Percentiles rank a stretch among this genome's conserved stretches.
These are phyloP conservation scores for Trichophaea hybrida DNA, from an alignment of 2,329 filamentous ascomycete genomes.

Conservation along the genomic window DNA sequence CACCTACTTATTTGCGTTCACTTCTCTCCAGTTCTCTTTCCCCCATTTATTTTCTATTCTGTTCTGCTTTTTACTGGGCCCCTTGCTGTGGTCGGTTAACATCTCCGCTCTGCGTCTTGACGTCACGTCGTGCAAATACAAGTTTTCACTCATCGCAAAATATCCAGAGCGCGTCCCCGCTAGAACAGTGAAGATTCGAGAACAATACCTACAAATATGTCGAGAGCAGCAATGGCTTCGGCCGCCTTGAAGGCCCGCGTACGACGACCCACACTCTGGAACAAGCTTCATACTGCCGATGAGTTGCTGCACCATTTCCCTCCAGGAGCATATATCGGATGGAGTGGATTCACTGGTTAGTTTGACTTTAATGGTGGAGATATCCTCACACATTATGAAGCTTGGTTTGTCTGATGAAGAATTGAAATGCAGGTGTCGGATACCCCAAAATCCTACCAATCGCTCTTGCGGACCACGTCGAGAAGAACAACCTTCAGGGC, in stretches of 20 bases:
- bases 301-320: slow-evolving; percentile 71
- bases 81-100: background rate
- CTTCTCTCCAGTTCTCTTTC: background rate
- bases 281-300: slow-evolving; percentile 64
- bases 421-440: slow-evolving; percentile 33
- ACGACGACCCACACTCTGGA: slow-evolving; percentile 59
- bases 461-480: slow-evolving; percentile 74
- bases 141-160: background rate
- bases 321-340: slow-evolving; percentile 73
- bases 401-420: background rate
- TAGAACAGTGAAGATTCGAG: background rate
- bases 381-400: no score
- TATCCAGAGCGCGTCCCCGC: background rate
- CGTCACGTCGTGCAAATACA: background rate
- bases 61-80: background rate
- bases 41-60: background rate
- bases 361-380: background rate
- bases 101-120: background rate
- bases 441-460: slow-evolving; percentile 83
- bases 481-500: slow-evolving; percentile 70
- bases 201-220: slow-evolving; percentile 8
- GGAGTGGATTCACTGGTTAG: slow-evolving; percentile 67
- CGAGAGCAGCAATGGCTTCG: slow-evolving; percentile 29
- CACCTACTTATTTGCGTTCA: background rate
- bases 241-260: slow-evolving; percentile 63